These are phyloP conservation scores for Akanthomyces lecanii DNA, from an alignment of 2,329 filamentous ascomycete species.

Conservation along the genomic window DNA sequence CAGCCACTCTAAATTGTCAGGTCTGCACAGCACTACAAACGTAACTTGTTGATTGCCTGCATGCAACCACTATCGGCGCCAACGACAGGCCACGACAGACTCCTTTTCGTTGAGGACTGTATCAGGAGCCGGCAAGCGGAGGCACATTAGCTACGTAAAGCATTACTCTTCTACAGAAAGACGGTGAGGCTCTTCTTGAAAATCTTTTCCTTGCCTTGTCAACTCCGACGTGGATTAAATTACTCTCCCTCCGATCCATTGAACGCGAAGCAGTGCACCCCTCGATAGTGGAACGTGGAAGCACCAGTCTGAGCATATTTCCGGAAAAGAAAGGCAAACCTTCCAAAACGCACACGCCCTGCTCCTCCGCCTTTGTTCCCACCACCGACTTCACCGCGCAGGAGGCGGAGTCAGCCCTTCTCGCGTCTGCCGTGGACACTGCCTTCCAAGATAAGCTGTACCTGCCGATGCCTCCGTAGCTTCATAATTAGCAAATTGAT, in stretches of 20 bases:
- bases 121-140: background rate
- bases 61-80: conserved; percentile 6
- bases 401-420: conserved; percentile 7
- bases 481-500: background rate
- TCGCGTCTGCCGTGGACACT: conserved; percentile 1
- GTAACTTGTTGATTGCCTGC: background rate
- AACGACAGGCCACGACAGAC: conserved; percentile 1
- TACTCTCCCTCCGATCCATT: background rate
- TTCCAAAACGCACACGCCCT: conserved; percentile 10
- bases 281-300: background rate
- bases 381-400: background rate
- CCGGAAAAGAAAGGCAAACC: background rate
- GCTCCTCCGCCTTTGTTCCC: conserved; percentile 1
- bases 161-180: background rate
- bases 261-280: background rate
- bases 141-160: background rate
- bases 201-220: background rate
- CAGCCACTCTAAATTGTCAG: conserved; percentile 13
- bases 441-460: background rate
- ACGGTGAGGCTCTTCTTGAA: background rate
- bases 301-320: background rate
- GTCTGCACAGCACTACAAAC: background rate
- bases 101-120: background rate
- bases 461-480: background rate
- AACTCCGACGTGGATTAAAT: background rate